A percentile compares a stretch with the other conserved stretches of the same genome.
Conservation (phyloP, 2,329 filamentous ascomycete species). For the Rosellinia necatrix region DNA sequence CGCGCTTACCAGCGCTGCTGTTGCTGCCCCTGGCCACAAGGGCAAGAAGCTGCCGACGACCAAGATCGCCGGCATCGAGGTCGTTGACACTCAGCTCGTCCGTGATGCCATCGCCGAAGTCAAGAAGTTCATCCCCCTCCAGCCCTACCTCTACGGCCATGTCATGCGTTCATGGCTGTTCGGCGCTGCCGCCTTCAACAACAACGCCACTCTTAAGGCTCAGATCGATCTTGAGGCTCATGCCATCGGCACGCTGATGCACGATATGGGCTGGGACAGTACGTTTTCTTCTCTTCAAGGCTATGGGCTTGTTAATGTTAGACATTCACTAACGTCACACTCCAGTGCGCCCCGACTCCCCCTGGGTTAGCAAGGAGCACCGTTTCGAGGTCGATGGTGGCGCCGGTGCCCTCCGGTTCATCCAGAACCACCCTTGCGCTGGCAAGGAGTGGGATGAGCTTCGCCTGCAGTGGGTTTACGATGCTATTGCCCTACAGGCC, state of each 20-base stretch:
- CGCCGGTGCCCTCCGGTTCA: constrained; percentile 24
- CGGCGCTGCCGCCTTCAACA: constrained; percentile 28
- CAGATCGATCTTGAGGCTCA: constrained; percentile 27
- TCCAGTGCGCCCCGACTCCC: constrained; percentile 24
- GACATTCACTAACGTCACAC: constrained; percentile 8
- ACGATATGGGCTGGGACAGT: constrained; percentile 30
- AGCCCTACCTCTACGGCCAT: constrained; percentile 28
- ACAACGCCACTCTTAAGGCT: constrained; percentile 28
- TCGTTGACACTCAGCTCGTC: constrained; percentile 25
- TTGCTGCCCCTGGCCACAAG: constrained; percentile 10
- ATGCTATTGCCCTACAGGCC: constrained; percentile 23
- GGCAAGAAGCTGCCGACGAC: constrained; percentile 24
- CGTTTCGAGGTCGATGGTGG: constrained; percentile 27
- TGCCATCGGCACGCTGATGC: constrained; percentile 23
- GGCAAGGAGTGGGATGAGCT: constrained; percentile 21
- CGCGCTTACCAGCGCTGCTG: constrained; percentile 18
- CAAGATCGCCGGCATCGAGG: constrained; percentile 26
- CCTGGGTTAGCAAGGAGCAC: constrained; percentile 21
- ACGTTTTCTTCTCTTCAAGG: constrained; percentile 1
- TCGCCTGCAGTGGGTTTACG: constrained; percentile 19
- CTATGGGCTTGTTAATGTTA: neutral
- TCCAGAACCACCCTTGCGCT: constrained; percentile 13
- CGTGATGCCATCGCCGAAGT: constrained; percentile 19
- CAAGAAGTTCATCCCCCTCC: constrained; percentile 29
- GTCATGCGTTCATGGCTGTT: constrained; percentile 28